These are phyloP conservation scores for Cyberlindnera nakhonratchasimensis DNA, from an alignment of 805 yeast genomes.

Conservation along the genomic window DNA sequence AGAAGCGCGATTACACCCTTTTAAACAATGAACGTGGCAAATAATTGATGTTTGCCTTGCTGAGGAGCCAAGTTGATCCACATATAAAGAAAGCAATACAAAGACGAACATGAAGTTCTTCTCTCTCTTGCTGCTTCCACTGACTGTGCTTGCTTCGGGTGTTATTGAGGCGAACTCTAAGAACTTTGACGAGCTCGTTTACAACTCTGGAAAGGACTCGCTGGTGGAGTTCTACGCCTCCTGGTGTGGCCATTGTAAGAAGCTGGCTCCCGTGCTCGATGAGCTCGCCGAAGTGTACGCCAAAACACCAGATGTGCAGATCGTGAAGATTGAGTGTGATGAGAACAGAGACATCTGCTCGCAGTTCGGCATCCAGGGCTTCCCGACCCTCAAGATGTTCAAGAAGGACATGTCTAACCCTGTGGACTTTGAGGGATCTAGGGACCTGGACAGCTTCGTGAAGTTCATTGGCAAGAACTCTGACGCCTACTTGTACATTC, in stretches of 20 bases:
- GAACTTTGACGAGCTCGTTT: conserved; percentile 52
- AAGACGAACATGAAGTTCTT: conserved; percentile 3
- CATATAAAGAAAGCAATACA: neutral
- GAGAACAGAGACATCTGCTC: conserved; percentile 73
- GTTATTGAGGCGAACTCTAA: conserved; percentile 19
- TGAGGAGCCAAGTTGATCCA: neutral
- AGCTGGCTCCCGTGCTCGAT: conserved; percentile 80
- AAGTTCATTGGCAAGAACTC: conserved; percentile 53
- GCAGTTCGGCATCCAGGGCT: conserved; percentile 73
- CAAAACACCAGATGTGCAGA: conserved; percentile 51
- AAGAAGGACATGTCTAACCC: conserved; percentile 53
- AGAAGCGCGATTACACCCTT: neutral
- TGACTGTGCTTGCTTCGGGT: conserved; percentile 8
- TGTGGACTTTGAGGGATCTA: conserved; percentile 58
- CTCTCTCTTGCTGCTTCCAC: conserved; percentile 3
- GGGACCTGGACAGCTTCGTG: conserved; percentile 68
- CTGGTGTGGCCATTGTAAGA: conserved; percentile 97
- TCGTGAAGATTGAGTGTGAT: conserved; percentile 89
- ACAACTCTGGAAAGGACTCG: conserved; percentile 63
- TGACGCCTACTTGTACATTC: conserved; percentile 31
- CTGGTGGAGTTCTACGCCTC: conserved; percentile 91
- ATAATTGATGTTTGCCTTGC: neutral
- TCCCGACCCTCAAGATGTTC: conserved; percentile 87
- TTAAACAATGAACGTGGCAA: neutral
- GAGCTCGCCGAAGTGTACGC: conserved; percentile 71